These are phyloP conservation scores for Zizania palustris DNA, from an alignment of 202 grass and related monocot species.

Conservation along the genomic window DNA sequence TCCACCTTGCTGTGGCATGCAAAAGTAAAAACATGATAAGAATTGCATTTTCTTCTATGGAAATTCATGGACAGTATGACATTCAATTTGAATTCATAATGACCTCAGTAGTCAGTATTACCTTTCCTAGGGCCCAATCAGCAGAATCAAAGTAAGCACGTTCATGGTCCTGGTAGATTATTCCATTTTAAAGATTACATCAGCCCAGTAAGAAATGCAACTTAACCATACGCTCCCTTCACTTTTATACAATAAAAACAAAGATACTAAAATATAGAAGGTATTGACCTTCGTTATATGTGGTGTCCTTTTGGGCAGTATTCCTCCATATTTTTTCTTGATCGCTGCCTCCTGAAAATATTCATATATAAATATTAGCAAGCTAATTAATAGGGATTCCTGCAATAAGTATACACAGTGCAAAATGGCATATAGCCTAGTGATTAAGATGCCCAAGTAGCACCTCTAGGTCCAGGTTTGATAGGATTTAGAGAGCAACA, in stretches of 20 bases:
- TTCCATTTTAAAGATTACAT: conserved; percentile 24
- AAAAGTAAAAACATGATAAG: conserved; percentile 4
- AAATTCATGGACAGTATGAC: conserved; percentile 7
- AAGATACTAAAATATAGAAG: background rate
- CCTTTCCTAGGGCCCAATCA: conserved; percentile 97
- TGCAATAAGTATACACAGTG: background rate
- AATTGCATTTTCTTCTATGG: background rate
- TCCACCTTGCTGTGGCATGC: conserved; percentile 70
- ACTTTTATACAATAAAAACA: conserved; percentile 22
- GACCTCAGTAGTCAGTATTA: conserved; percentile 38
- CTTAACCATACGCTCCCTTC: background rate
- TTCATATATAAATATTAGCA: background rate
- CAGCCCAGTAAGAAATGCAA: conserved; percentile 9
- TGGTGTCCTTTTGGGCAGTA: conserved; percentile 71
- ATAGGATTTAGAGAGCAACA: too few relatives aligned
- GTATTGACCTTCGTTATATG: conserved; percentile 80
- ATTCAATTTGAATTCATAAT: conserved; percentile 3
- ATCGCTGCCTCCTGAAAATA: conserved; percentile 72
- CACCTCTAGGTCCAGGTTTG: too few relatives aligned
- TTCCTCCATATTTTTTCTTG: conserved; percentile 93
- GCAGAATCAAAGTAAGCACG: conserved; percentile 91
- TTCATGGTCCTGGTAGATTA: conserved; percentile 69
- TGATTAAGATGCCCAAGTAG: too few relatives aligned
- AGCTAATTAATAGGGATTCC: conserved; percentile 8
- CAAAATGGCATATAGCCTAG: too few relatives aligned